Base-by-base conservation (phyloP, 495 filamentous ascomycete species). In the Aspergillus ellipticus region DNA sequence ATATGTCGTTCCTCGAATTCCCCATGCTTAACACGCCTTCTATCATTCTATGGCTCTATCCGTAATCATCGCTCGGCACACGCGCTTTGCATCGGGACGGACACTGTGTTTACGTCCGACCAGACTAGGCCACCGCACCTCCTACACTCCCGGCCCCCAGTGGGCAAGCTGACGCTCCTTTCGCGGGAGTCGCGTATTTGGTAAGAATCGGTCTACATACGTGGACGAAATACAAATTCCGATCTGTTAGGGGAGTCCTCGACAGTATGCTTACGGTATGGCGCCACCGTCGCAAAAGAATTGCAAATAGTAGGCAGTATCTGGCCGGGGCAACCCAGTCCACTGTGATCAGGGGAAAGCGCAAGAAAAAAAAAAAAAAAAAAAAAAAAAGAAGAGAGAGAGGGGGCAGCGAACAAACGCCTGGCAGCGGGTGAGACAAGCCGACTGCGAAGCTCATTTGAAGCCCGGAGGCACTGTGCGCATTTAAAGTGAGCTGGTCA, bases 211-310 rank as follows among this genome's bases (percentile, higher is more conserved):
- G 37, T 21, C 37, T 49, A 50, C 26, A 42, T 50, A 33, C 16
- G 20, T 51, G 19, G 7, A 41, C 48, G 16, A 10, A 42, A 51
- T 33, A 33, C 47, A 29, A 56, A 56, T 51, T 49, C 54, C 47
- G 47, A 56, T 42, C 54, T 51, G 54, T 26, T 22, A 56, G 54
- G 53, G n/a, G 42, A 47, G 39, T 29, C 19, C 24, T 29, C 49
- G 15, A 24, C 35, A 39, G 26, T 33, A 51, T 49, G 47, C 37
- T 56, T 48, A 56, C 47, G 37, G 31, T 41, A 35, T 49, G 53
- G 48, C 41, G 54, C 47, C 54, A 50, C 54, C 54, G 29, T 13
- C 33, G 22, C 19, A 56, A 49, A 39, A 19, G 51, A 11, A 26
- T 11, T 26, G 5, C 9, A 28, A 29, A 48, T 11, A 21, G 21